Base-by-base conservation (phyloP, 257 asterid species). In the Anisodus acutangulus region DNA sequence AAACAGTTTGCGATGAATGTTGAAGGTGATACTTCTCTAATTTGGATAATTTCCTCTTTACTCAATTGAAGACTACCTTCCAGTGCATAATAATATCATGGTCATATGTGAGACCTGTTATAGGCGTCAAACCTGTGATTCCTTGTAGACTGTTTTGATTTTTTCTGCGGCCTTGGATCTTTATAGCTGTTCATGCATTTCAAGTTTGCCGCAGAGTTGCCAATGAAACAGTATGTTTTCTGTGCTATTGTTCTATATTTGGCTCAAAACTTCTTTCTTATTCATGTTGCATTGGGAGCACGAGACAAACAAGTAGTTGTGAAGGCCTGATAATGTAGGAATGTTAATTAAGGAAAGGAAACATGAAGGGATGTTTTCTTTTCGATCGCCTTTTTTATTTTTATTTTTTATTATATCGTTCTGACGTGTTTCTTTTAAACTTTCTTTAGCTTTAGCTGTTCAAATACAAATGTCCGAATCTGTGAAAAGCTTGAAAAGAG, bases 51-150 rank as follows among this genome's bases (percentile, higher is more conserved):
- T 26, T 26, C 81, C 64, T 78, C 81, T 19, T 31, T 66, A 66
- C 72, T 66, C 16, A 53, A 78, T 6, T 78, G 81, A 8, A 13
- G 15, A 26, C 47, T 1, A 53, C 39, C 49, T 53, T 78, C 47
- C 45, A 13, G 81, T 78, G 16, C 45, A 74, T 51, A 12, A 6
- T 76, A 76, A 53, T 53, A 26, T 53, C 49, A 26, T 8, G 64
- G 5, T 53, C 81, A 51, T 45, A 45, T 51, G 55, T 71, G 31
- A 19, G 47, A 66, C 80, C 80, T 45, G 45, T 12, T 22, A 51
- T 72, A 72, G 41, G 59, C 80, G 60, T 72, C 80, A 47, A 72
- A 71, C 3, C 2, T 62, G 19, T 22, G 59, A 47, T 72, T 45
- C 15, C 59, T 47, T 47, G 41, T 72, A 72, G 58, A 45, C 10